Conservation (phyloP, 2,329 filamentous ascomycete species). For the Myriangium duriaei region DNA sequence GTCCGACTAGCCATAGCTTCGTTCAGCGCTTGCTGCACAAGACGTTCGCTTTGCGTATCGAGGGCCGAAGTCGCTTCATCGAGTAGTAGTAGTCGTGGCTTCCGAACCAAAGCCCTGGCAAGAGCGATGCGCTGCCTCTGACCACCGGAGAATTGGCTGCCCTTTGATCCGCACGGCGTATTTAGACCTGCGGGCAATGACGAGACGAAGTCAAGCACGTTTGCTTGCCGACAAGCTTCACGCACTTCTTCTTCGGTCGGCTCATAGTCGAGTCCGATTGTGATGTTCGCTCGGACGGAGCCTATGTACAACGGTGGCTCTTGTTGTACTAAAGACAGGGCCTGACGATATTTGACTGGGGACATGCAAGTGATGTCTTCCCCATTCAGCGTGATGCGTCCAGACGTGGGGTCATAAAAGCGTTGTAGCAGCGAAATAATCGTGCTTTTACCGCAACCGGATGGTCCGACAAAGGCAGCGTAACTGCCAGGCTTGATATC, state of each 20-base stretch:
- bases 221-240: constrained; percentile 37
- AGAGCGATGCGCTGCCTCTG: constrained; percentile 46
- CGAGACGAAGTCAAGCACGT: constrained; percentile 41
- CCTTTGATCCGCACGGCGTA: constrained; percentile 39
- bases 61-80: constrained; percentile 50
- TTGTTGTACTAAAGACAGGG: constrained; percentile 60
- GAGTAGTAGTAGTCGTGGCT: constrained; percentile 41
- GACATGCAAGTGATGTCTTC: constrained; percentile 47
- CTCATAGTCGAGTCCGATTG: constrained; percentile 31
- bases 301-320: constrained; percentile 62
- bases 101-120: constrained; percentile 41
- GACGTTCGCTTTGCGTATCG: constrained; percentile 53
- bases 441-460: constrained; percentile 37
- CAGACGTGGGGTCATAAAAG: constrained; percentile 32
- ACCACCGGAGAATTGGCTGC: constrained; percentile 39
- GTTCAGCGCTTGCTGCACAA: constrained; percentile 58
- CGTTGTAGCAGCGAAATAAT: constrained; percentile 34
- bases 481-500: constrained; percentile 26
- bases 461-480: constrained; percentile 36
- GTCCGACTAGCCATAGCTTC: constrained; percentile 30
- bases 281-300: constrained; percentile 48
- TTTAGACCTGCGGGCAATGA: constrained; percentile 40
- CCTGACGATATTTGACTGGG: constrained; percentile 48
- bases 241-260: constrained; percentile 30
- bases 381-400: constrained; percentile 38